Evolutionary conservation across 495 filamentous ascomycete genomes (phyloP).

Genomic region (Platismatia glauca): DNA sequence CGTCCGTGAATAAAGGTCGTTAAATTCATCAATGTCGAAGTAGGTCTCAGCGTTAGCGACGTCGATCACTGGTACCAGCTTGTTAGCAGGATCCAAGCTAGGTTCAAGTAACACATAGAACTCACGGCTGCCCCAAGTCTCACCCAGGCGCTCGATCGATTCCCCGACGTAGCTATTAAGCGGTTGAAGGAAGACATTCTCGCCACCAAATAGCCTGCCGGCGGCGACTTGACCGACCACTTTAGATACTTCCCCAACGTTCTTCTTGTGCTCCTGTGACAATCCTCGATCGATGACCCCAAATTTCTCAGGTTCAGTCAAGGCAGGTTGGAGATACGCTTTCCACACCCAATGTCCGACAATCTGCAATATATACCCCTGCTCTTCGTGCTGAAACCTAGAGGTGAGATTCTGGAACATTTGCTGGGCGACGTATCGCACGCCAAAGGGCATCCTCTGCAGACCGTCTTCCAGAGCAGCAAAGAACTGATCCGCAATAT

Average conservation of each 20-base stretch:
- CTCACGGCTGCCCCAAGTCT: slow-evolving; percentile 61
- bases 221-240: slow-evolving; percentile 79
- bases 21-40: slow-evolving; percentile 98
- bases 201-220: slow-evolving; percentile 80
- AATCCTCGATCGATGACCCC: slow-evolving; percentile 82
- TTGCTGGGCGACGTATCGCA: slow-evolving; percentile 81
- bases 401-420: slow-evolving; percentile 68
- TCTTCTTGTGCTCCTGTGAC: slow-evolving; percentile 85
- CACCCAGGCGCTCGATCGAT: slow-evolving; percentile 68
- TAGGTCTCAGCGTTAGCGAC: slow-evolving; percentile 79
- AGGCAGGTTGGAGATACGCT: slow-evolving; percentile 82
- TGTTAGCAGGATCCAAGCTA: background rate
- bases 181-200: slow-evolving; percentile 92
- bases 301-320: slow-evolving; percentile 77
- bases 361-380: slow-evolving; percentile 68
- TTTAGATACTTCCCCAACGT: slow-evolving; percentile 83
- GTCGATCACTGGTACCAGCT: slow-evolving; percentile 55
- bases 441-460: slow-evolving; percentile 84
- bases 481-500: slow-evolving; percentile 87
- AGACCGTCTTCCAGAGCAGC: slow-evolving; percentile 69
- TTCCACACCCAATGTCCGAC: slow-evolving; percentile 88
- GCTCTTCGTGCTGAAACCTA: slow-evolving; percentile 71
- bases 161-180: slow-evolving; percentile 84
- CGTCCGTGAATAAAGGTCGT: slow-evolving; percentile 89
- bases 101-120: slow-evolving; percentile 14